phyloP scores from a whole-genome alignment of 257 asterid genomes.

The Solanum acaule region DNA sequence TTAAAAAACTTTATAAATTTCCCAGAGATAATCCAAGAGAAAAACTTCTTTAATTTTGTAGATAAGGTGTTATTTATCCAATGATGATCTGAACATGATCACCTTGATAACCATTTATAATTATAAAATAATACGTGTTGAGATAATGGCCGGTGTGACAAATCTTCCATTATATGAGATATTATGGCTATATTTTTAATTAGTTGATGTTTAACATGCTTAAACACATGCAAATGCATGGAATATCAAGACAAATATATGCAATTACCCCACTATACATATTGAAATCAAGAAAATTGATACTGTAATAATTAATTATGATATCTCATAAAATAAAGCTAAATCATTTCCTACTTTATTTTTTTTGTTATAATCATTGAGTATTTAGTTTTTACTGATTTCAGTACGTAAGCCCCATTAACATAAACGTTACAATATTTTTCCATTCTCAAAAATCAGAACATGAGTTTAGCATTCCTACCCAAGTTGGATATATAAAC shows the following conservation, averaged over 20 bases:
- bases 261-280: background rate
- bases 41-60: background rate
- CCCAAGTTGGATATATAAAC: constrained; percentile 24
- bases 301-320: background rate
- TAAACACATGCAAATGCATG: background rate
- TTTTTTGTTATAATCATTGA: background rate
- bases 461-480: background rate
- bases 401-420: background rate
- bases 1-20: background rate
- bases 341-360: background rate
- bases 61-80: background rate
- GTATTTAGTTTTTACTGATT: background rate
- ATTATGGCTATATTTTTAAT: background rate
- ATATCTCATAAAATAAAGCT: background rate
- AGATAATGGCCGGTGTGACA: background rate
- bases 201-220: background rate
- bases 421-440: background rate
- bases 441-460: background rate
- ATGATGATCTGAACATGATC: background rate
- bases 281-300: background rate
- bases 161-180: background rate
- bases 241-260: background rate
- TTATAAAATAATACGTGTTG: background rate
- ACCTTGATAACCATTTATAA: background rate
- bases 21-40: background rate